Evolutionary conservation across 2,329 filamentous ascomycete species (phyloP), one percentile per base, ranked within the genome.

Genomic region (Penicillium sp.): DNA sequence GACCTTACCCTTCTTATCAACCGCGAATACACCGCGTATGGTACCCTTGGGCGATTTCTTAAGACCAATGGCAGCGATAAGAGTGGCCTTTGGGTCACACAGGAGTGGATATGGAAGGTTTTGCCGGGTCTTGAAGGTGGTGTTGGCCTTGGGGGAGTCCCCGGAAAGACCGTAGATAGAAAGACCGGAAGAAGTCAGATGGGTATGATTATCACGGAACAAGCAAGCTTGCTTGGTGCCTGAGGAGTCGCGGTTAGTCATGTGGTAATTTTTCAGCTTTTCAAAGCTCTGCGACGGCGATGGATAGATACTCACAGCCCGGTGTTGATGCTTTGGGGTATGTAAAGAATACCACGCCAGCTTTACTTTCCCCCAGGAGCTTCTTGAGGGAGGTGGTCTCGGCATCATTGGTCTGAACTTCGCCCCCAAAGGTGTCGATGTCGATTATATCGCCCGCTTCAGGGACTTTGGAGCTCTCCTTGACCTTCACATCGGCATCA

Each of bases 321-420:
- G 91, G 91, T 21, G 94, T 99, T 27, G 89, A 94, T 11, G 94
- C 94, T 77, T 90, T 95, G 55, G 94, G 94, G 71, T 97, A 97
- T 31, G 92, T 97, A 75, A 99, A 97, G 29, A 97, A 79, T 32
- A 96, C 91, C 42, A 97, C 89, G 24, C 93, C 94, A 34, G 84
- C 81, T 77, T 90, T 87, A 82, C 92, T 96, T 69, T 89, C 84
- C 48, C 91, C 88, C 46, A 97, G 83, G 22, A 99, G 85, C 65
- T 86, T 81, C 77, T 91, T 88, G 55, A 99, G 79, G 1, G 86
- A 91, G 5, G 89, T 92, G 77, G 88, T 90, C 50, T 82, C 79
- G 66, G 92, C 92, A 60, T 96, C 91, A 62, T 97, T 86, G 59
- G 88, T 94, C 79, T 94, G 86, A 60, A 99, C 78, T 69, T 94